These are phyloP conservation scores for Globisporangium apiculatum DNA, from an alignment of 352 stramenopile species.

Conservation along the genomic window DNA sequence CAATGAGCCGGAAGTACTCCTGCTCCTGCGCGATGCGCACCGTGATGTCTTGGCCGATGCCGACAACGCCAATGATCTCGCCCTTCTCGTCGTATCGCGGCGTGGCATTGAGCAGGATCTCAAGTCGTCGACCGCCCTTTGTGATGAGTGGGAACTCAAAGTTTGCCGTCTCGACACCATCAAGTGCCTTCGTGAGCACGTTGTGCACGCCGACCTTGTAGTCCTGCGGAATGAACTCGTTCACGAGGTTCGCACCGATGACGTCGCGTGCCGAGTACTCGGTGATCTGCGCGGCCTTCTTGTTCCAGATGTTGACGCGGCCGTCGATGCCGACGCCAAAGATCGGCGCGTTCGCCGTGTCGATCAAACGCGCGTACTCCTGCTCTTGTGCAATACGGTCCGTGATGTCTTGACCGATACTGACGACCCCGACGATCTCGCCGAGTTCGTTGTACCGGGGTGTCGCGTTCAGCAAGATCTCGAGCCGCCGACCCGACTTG, in stretches of 20 bases:
- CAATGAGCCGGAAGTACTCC: slow-evolving; percentile 82
- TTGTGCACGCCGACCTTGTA: slow-evolving; percentile 49
- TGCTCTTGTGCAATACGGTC: slow-evolving; percentile 80
- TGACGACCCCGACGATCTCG: slow-evolving; percentile 69
- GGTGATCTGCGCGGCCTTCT: slow-evolving; percentile 86
- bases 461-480: slow-evolving; percentile 79
- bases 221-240: slow-evolving; percentile 85
- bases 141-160: slow-evolving; percentile 88
- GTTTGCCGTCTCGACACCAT: slow-evolving; percentile 64
- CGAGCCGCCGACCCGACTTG: slow-evolving; percentile 52
- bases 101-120: slow-evolving; percentile 82
- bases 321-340: slow-evolving; percentile 85
- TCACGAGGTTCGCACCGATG: slow-evolving; percentile 78
- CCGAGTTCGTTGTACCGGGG: slow-evolving; percentile 63
- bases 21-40: slow-evolving; percentile 88
- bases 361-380: slow-evolving; percentile 83
- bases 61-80: slow-evolving; percentile 77
- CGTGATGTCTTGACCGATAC: slow-evolving; percentile 79
- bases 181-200: slow-evolving; percentile 57
- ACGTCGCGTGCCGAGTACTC: slow-evolving; percentile 89
- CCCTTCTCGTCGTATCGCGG: slow-evolving; percentile 76
- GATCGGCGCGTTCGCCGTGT: slow-evolving; percentile 88
- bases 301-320: slow-evolving; percentile 87
- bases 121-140: slow-evolving; percentile 59
- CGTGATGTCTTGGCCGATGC: slow-evolving; percentile 83